These are phyloP conservation scores for Fusarium succisae DNA, from an alignment of 2,329 filamentous ascomycete species.

Conservation along the genomic window DNA sequence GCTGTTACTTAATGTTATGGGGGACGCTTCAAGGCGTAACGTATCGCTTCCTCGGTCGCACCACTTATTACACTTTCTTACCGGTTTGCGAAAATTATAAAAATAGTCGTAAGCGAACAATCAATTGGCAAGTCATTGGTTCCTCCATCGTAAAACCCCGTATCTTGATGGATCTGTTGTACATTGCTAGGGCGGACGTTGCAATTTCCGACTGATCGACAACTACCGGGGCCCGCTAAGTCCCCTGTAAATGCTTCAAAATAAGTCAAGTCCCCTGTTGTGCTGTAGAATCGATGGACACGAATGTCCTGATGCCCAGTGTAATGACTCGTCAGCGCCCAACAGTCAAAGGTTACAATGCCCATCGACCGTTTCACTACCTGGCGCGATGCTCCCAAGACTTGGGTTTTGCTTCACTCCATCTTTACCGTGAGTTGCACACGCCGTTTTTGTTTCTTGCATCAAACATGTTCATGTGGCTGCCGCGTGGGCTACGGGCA, in stretches of 20 bases:
- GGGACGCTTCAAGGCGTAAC: not conserved
- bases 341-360: not conserved
- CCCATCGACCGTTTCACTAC: not conserved
- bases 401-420: not conserved
- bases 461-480: not conserved
- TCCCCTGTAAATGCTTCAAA: not conserved
- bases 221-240: not conserved
- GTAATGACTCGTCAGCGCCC: constrained; percentile 2
- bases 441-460: not conserved
- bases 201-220: constrained; percentile 23
- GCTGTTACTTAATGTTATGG: not conserved
- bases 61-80: not conserved
- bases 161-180: not conserved
- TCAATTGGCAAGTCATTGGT: not conserved
- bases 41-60: not conserved
- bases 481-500: not conserved
- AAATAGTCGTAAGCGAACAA: not conserved
- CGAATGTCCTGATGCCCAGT: not conserved
- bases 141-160: not conserved
- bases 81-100: not conserved
- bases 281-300: not conserved
- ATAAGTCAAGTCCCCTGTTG: not conserved
- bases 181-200: not conserved
- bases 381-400: not conserved
- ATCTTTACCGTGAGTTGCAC: not conserved